Percentiles rank a stretch among this genome's conserved stretches.
These are phyloP conservation scores for Moesziomyces sp. DNA, from an alignment of 1,284 basidiomycete species.

Conservation along the genomic window DNA sequence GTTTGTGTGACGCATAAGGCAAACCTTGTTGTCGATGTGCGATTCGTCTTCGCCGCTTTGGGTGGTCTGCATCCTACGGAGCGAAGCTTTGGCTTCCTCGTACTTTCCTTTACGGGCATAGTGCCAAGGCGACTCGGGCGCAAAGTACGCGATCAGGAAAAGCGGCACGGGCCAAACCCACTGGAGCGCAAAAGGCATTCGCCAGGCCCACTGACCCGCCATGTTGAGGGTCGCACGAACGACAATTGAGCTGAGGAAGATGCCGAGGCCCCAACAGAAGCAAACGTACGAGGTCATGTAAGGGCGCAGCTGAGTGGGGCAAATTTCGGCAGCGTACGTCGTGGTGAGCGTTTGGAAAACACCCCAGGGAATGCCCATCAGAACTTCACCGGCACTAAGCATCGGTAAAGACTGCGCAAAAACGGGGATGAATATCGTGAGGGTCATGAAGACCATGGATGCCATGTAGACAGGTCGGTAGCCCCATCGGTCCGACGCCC, in stretches of 20 bases:
- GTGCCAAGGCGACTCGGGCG: slow-evolving; percentile 69
- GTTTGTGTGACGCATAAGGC: slow-evolving; percentile 69
- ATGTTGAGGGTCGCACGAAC: slow-evolving; percentile 66
- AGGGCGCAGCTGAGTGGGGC: slow-evolving; percentile 69
- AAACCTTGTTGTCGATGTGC: slow-evolving; percentile 67
- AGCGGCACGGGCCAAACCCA: slow-evolving; percentile 68
- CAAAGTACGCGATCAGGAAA: slow-evolving; percentile 60
- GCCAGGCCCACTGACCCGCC: slow-evolving; percentile 65
- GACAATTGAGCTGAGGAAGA: slow-evolving; percentile 69
- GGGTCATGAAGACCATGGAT: slow-evolving; percentile 62
- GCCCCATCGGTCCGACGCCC: slow-evolving; percentile 30
- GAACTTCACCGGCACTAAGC: slow-evolving; percentile 67
- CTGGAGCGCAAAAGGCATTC: slow-evolving; percentile 69
- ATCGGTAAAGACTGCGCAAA: slow-evolving; percentile 68
- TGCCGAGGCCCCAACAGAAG: slow-evolving; percentile 70
- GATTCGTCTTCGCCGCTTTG: slow-evolving; percentile 16
- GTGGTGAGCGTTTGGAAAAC: slow-evolving; percentile 70
- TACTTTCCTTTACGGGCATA: slow-evolving; percentile 69
- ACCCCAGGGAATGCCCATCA: slow-evolving; percentile 70
- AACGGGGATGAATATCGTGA: slow-evolving; percentile 66
- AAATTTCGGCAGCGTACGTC: slow-evolving; percentile 71
- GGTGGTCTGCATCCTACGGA: slow-evolving; percentile 16
- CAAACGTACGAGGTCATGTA: slow-evolving; percentile 71
- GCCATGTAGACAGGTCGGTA: slow-evolving; percentile 60
- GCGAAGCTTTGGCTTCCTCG: slow-evolving; percentile 69